phyloP scores from a whole-genome alignment of 805 yeast genomes.

The Starmerella potacharoeniae region DNA sequence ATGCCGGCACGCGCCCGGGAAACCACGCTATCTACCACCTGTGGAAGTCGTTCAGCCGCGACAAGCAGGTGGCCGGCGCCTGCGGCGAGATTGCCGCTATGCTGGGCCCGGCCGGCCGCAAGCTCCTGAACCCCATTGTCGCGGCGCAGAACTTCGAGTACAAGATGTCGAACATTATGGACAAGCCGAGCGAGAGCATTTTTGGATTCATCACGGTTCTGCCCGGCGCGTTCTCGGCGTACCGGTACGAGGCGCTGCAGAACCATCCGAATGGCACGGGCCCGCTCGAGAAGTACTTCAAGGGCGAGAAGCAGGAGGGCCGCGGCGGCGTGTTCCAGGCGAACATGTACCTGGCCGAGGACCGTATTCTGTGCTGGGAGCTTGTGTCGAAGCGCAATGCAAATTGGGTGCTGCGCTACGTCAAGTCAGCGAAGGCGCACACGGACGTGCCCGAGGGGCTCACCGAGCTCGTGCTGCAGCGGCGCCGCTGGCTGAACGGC shows the following conservation, averaged over 20 bases:
- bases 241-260: slow-evolving; percentile 67
- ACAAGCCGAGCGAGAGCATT: slow-evolving; percentile 89
- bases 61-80: slow-evolving; percentile 85
- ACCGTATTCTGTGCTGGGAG: slow-evolving; percentile 89
- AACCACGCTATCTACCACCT: slow-evolving; percentile 73
- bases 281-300: slow-evolving; percentile 80
- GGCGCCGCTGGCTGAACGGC: slow-evolving; percentile 96
- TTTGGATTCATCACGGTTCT: slow-evolving; percentile 91
- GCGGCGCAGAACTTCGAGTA: slow-evolving; percentile 97
- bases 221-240: slow-evolving; percentile 96
- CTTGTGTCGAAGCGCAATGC: slow-evolving; percentile 71
- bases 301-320: slow-evolving; percentile 76
- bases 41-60: slow-evolving; percentile 73
- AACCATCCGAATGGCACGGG: slow-evolving; percentile 60
- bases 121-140: slow-evolving; percentile 70
- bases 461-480: slow-evolving; percentile 77
- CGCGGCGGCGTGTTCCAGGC: slow-evolving; percentile 77
- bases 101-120: slow-evolving; percentile 49
- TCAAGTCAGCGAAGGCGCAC: slow-evolving; percentile 78
- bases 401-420: slow-evolving; percentile 73
- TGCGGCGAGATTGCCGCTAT: slow-evolving; percentile 93
- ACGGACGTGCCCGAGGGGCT: slow-evolving; percentile 90
- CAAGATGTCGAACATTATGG: slow-evolving; percentile 86
- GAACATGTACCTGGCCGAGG: slow-evolving; percentile 96
- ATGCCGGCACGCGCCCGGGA: slow-evolving; percentile 90